Conservation (phyloP, 2,329 filamentous ascomycete genomes). For the Cordyceps farinosa region DNA sequence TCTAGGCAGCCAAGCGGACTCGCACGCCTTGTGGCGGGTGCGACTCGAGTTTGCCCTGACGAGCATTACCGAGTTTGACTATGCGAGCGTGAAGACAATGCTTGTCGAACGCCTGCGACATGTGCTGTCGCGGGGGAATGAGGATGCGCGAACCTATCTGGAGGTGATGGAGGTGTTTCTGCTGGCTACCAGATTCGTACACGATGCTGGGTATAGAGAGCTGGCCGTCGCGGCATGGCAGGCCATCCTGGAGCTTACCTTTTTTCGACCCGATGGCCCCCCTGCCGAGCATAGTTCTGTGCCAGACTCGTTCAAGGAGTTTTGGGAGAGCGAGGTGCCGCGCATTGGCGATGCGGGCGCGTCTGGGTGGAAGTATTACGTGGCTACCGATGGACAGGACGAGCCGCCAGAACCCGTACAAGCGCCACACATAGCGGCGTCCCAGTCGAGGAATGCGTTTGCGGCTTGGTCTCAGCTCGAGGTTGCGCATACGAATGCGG, state of each 20-base stretch:
- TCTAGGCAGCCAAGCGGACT: slow-evolving; percentile 25
- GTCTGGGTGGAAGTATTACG: slow-evolving; percentile 64
- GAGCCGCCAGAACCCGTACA: slow-evolving; percentile 39
- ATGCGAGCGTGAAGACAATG: slow-evolving; percentile 59
- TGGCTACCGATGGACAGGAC: slow-evolving; percentile 31
- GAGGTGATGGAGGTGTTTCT: slow-evolving; percentile 66
- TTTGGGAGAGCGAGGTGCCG: slow-evolving; percentile 82
- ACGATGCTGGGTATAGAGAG: slow-evolving; percentile 75
- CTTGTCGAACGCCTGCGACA: slow-evolving; percentile 51
- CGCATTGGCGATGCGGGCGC: slow-evolving; percentile 73
- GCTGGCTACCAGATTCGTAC: slow-evolving; percentile 68
- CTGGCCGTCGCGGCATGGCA: slow-evolving; percentile 80
- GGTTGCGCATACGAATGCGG: slow-evolving; percentile 39
- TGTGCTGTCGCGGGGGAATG: slow-evolving; percentile 14
- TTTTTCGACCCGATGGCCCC: slow-evolving; percentile 51
- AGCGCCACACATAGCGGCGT: slow-evolving; percentile 16
- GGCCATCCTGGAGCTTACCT: slow-evolving; percentile 67
- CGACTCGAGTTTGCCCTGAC: slow-evolving; percentile 72
- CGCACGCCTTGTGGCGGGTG: slow-evolving; percentile 65
- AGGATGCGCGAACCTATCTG: slow-evolving; percentile 11
- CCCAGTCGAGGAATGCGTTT: slow-evolving; percentile 42
- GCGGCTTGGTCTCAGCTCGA: slow-evolving; percentile 56
- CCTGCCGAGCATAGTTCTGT: slow-evolving; percentile 21
- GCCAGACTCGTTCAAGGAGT: slow-evolving; percentile 57
- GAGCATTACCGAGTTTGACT: slow-evolving; percentile 62